Evolutionary conservation across 2,329 filamentous ascomycete genomes (phyloP).

Genomic region (Apiospora marii): DNA sequence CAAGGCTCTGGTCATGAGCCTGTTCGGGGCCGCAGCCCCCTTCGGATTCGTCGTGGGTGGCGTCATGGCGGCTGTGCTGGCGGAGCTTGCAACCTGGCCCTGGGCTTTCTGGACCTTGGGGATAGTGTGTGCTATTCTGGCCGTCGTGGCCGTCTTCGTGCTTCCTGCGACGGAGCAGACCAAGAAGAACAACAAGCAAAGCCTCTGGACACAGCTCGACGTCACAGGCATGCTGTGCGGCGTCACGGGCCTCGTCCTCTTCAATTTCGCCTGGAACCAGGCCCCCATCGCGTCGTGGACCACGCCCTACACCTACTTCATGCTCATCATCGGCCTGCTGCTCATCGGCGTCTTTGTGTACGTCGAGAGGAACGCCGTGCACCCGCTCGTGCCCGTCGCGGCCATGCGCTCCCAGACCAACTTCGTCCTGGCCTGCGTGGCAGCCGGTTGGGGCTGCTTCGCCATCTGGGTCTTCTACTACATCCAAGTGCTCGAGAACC

Average conservation of each 20-base stretch:
- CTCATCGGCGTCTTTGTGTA: slow-evolving; percentile 59
- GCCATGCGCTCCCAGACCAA: slow-evolving; percentile 54
- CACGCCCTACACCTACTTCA: slow-evolving; percentile 57
- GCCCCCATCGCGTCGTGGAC: slow-evolving; percentile 61
- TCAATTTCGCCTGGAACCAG: slow-evolving; percentile 69
- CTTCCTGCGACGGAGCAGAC: slow-evolving; percentile 35
- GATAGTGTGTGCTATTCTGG: slow-evolving; percentile 35
- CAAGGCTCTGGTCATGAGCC: slow-evolving; percentile 43
- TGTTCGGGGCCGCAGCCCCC: slow-evolving; percentile 44
- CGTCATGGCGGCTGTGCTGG: slow-evolving; percentile 38
- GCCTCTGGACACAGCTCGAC: slow-evolving; percentile 37
- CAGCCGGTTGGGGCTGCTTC: slow-evolving; percentile 55
- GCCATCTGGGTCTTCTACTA: slow-evolving; percentile 54
- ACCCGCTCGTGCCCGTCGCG: slow-evolving; percentile 61
- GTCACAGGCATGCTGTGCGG: slow-evolving; percentile 47
- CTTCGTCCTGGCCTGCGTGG: slow-evolving; percentile 58
- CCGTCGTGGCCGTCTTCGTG: slow-evolving; percentile 36
- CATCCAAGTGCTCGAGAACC: slow-evolving; percentile 50
- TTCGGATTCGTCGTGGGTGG: slow-evolving; percentile 41
- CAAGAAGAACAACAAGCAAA: slow-evolving; percentile 32
- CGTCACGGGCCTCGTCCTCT: slow-evolving; percentile 59
- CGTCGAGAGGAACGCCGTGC: slow-evolving; percentile 55
- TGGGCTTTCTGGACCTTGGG: slow-evolving; percentile 42
- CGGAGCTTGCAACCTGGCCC: slow-evolving; percentile 38
- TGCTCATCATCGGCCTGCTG: slow-evolving; percentile 59